phyloP scores from a whole-genome alignment of 345 rosid species.

The Salix arbutifolia region DNA sequence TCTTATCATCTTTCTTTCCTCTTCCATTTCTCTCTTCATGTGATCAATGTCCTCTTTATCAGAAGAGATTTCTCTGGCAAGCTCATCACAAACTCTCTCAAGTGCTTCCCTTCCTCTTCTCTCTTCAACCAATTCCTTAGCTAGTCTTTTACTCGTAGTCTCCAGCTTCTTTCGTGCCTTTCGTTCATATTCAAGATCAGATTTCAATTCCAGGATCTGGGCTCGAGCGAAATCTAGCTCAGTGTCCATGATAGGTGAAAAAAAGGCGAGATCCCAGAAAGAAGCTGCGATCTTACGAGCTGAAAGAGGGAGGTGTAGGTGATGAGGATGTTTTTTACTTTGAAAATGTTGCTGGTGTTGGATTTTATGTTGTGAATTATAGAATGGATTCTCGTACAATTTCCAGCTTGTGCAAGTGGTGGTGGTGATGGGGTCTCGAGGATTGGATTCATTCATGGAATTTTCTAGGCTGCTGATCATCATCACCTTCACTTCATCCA shows the following conservation, averaged over 20 bases:
- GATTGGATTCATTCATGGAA: constrained; percentile 21
- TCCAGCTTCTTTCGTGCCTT: constrained; percentile 60
- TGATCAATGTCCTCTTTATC: constrained; percentile 49
- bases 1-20: constrained; percentile 72
- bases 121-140: constrained; percentile 61
- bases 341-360: constrained; percentile 21
- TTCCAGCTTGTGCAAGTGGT: constrained; percentile 61
- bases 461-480: constrained; percentile 37
- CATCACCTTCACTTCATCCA: constrained; percentile 41
- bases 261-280: constrained; percentile 64
- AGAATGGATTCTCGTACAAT: constrained; percentile 70
- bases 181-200: constrained; percentile 63
- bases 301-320: constrained; percentile 23
- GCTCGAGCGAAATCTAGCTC: constrained; percentile 44
- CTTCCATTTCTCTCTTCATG: constrained; percentile 59
- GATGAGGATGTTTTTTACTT: constrained; percentile 24
- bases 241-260: constrained; percentile 48
- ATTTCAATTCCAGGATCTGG: constrained; percentile 61
- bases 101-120: constrained; percentile 55
- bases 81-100: constrained; percentile 57
- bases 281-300: constrained; percentile 44
- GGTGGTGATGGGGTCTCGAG: constrained; percentile 34
- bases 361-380: constrained; percentile 20
- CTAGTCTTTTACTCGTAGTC: constrained; percentile 53
- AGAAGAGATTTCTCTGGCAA: constrained; percentile 46